A percentile compares a stretch with the other conserved stretches of the same genome.
Conservation (phyloP, 768 basidiomycete species). For the Hortiboletus flavorubellus region DNA sequence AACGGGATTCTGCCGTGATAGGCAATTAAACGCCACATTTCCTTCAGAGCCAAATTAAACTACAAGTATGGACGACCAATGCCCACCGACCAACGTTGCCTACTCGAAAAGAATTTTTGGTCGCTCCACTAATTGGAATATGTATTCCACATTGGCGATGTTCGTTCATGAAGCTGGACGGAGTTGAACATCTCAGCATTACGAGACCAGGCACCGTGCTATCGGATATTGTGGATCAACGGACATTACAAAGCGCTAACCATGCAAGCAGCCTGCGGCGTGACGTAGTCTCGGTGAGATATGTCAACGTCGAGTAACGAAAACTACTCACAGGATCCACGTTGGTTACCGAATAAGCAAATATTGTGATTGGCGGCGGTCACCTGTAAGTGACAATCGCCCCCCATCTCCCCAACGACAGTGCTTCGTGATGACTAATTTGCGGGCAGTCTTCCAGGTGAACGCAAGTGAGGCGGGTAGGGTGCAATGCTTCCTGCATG, state of each 20-base stretch:
- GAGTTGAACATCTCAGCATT: slow-evolving; percentile 4
- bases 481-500: slow-evolving; percentile 35
- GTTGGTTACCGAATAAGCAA: slow-evolving; percentile 5
- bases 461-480: slow-evolving; percentile 38
- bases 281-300: slow-evolving; percentile 17
- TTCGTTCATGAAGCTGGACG: neutral
- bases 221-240: slow-evolving; percentile 20
- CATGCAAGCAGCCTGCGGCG: slow-evolving; percentile 14
- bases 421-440: slow-evolving; percentile 37
- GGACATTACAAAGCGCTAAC: slow-evolving; percentile 23
- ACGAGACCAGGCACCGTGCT: slow-evolving; percentile 11
- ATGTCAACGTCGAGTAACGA: slow-evolving; percentile 8
- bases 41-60: slow-evolving; percentile 16
- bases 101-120: neutral
- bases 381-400: slow-evolving; percentile 25
- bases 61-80: neutral
- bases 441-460: slow-evolving; percentile 41
- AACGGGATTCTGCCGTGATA: neutral
- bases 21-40: slow-evolving; percentile 25
- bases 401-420: slow-evolving; percentile 38
- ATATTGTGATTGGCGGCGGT: slow-evolving; percentile 1
- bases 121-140: neutral
- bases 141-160: slow-evolving; percentile 1
- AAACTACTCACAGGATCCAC: slow-evolving; percentile 23
- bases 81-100: neutral